Base-by-base conservation (phyloP, 306 rosid genomes). In the Trifolium repens region DNA sequence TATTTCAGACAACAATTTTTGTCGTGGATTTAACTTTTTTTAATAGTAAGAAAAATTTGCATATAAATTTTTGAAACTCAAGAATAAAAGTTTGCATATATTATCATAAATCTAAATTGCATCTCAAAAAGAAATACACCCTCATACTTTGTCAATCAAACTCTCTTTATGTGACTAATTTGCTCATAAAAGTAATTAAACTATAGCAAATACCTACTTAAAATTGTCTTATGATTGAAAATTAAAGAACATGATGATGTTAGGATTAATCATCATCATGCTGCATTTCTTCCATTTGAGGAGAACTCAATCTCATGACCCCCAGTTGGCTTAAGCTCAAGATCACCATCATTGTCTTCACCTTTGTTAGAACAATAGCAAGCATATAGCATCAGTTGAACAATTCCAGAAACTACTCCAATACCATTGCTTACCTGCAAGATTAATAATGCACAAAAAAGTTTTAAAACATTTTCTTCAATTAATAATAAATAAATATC, bases 371-470 rank as follows among this genome's bases (percentile, higher is more conserved):
- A 63, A 16, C 9, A 78, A 79, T 76, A 93, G 4, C 43, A 65
- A 50, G 80, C 90, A 72, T 84, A 87, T 5, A 93, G 57, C 9
- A 76, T 9, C 34, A 93, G 91, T 69, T 93, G 96, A 62, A 79
- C 1, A 0, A 81, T 34, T 16, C 96, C 96, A 22, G 87, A 81
- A 2, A 88, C 0, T 60, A 88, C 90, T 22, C 97, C 98, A 0
- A 93, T 26, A 8, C 93, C 49, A 12, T 91, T 93, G 82, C 98
- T 84, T 1, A 86, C 74, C 97, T 93, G 85, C 79, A 81, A 71
- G 7, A 78, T 12, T 46, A 15, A 15, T n/a, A 69, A 46, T 50
- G 5, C 47, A 34, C 14, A 3, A 7, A 37, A 14, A 30, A 26
- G 12, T 58, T 27, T 12, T 11, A 26, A 26, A 58, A 26, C 64